Evolutionary conservation across 345 rosid genomes (phyloP).

Genomic region (Citrus hindsii): DNA sequence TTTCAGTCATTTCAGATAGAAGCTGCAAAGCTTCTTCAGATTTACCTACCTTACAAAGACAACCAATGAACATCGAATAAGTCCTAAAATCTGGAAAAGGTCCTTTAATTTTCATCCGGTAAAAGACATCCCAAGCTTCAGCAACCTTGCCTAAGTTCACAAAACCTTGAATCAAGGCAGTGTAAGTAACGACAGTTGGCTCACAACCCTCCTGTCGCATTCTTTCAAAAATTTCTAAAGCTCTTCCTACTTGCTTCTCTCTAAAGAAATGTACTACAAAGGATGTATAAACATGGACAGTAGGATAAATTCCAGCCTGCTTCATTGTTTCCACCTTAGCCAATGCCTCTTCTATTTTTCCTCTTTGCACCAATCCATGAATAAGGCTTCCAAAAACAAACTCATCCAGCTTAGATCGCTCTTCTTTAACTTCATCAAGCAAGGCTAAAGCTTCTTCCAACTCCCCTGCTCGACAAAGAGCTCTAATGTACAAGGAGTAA

Average conservation of each 20-base stretch:
- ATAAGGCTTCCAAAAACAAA: constrained; percentile 63
- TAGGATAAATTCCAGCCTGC: constrained; percentile 46
- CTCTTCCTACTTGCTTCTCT: constrained; percentile 54
- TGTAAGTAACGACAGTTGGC: constrained; percentile 64
- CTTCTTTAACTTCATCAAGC: constrained; percentile 32
- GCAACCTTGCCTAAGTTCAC: constrained; percentile 42
- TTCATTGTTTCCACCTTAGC: constrained; percentile 66
- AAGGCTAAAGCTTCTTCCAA: constrained; percentile 60
- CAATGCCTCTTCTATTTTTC: constrained; percentile 54
- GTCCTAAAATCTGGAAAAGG: constrained; percentile 69
- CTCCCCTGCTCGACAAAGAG: constrained; percentile 70
- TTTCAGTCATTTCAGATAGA: constrained; percentile 53
- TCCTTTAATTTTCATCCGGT: constrained; percentile 42
- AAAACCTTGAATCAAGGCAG: constrained; percentile 67
- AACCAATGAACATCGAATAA: constrained; percentile 56
- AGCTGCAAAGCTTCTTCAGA: constrained; percentile 68
- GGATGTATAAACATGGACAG: constrained; percentile 73
- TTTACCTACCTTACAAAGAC: constrained; percentile 54
- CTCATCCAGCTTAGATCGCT: constrained; percentile 40
- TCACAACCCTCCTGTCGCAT: constrained; percentile 55
- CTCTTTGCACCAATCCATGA: constrained; percentile 54
- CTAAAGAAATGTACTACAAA: constrained; percentile 59
- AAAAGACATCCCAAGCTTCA: constrained; percentile 60
- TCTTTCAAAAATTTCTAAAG: constrained; percentile 36
- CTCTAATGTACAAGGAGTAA: constrained; percentile 58